phyloP scores from a whole-genome alignment of 2,329 filamentous ascomycete species.

The Teratosphaeria nubilosa region DNA sequence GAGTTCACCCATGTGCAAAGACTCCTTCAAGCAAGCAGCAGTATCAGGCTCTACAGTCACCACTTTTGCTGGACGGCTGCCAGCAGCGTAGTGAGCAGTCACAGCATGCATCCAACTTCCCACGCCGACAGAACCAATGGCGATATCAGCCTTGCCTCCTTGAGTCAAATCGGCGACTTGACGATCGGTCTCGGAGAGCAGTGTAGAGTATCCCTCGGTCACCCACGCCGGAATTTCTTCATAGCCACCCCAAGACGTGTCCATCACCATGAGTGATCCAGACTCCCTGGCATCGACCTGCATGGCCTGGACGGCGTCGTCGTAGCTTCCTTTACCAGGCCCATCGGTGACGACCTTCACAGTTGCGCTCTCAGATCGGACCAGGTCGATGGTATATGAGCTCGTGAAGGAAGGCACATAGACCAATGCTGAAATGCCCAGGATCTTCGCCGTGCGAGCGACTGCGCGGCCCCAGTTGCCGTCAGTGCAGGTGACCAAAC shows the following conservation, averaged over 20 bases:
- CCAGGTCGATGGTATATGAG: conserved; percentile 41
- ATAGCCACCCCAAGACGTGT: conserved; percentile 58
- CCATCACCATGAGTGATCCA: conserved; percentile 52
- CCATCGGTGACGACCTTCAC: conserved; percentile 38
- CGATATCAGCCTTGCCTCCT: conserved; percentile 32
- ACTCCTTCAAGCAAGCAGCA: conserved; percentile 49
- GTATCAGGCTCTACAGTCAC: conserved; percentile 61
- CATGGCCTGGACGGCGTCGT: conserved; percentile 48
- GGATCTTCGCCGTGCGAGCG: conserved; percentile 53
- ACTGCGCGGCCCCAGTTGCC: conserved; percentile 70
- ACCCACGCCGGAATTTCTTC: conserved; percentile 61
- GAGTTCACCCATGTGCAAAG: conserved; percentile 40
- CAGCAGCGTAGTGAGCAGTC: conserved; percentile 51
- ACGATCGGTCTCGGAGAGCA: conserved; percentile 57
- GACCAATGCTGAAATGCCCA: conserved; percentile 48
- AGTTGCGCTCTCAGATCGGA: conserved; percentile 52
- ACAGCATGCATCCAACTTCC: conserved; percentile 65
- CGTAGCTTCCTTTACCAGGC: conserved; percentile 48
- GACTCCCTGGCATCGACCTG: conserved; percentile 32
- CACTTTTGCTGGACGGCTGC: conserved; percentile 28
- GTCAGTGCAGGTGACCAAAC: conserved; percentile 56
- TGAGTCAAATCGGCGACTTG: conserved; percentile 40
- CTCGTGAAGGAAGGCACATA: conserved; percentile 55
- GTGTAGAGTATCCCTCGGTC: conserved; percentile 66
- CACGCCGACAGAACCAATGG: conserved; percentile 60